These are phyloP conservation scores for Pestalotiopsis sp. DNA, from an alignment of 2,329 filamentous ascomycete species.

Conservation along the genomic window DNA sequence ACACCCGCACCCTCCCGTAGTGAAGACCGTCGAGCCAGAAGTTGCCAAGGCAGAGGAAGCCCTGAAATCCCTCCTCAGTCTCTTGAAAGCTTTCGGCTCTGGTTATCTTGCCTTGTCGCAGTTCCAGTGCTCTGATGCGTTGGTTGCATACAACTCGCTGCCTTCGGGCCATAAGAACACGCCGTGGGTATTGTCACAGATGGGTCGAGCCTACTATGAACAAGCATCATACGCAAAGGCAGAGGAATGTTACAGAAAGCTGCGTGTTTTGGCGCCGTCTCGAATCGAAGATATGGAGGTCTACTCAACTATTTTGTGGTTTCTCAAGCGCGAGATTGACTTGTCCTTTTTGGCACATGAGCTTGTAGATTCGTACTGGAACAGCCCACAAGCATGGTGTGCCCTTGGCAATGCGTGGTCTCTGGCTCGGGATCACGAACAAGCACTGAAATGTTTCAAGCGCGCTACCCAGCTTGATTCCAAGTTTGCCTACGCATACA, in stretches of 20 bases:
- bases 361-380: slow-evolving; percentile 81
- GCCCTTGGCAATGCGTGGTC: slow-evolving; percentile 95
- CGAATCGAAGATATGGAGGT: slow-evolving; percentile 95
- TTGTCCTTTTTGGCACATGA: slow-evolving; percentile 91
- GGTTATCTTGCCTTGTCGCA: slow-evolving; percentile 79
- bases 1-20: slow-evolving; percentile 36
- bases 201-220: slow-evolving; percentile 91
- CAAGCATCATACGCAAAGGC: slow-evolving; percentile 84
- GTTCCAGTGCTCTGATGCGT: slow-evolving; percentile 77
- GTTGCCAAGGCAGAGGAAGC: slow-evolving; percentile 72
- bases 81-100: slow-evolving; percentile 78
- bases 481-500: slow-evolving; percentile 93
- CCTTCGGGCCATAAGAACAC: slow-evolving; percentile 80
- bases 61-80: slow-evolving; percentile 73
- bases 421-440: slow-evolving; percentile 87
- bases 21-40: slow-evolving; percentile 52
- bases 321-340: slow-evolving; percentile 88
- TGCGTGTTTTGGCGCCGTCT: slow-evolving; percentile 79
- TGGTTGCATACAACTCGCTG: slow-evolving; percentile 72
- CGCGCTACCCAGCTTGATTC: slow-evolving; percentile 89
- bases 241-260: slow-evolving; percentile 79
- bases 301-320: slow-evolving; percentile 99
- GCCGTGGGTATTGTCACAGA: slow-evolving; percentile 88
- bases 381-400: slow-evolving; percentile 95
- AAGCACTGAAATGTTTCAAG: slow-evolving; percentile 92